These are phyloP conservation scores for Populus tomentosa DNA, from an alignment of 441 rosid species.

Conservation along the genomic window DNA sequence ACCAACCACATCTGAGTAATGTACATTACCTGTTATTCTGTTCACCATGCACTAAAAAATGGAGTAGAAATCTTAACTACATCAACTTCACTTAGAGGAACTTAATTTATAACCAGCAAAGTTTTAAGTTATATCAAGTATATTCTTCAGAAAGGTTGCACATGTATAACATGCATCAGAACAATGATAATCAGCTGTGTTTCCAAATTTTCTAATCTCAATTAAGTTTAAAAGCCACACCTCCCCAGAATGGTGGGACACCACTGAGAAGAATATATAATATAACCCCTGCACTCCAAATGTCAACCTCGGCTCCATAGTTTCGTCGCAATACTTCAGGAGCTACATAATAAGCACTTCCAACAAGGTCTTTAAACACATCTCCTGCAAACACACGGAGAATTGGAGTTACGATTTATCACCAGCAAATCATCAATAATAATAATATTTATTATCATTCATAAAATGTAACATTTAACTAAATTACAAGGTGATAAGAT, in stretches of 20 bases:
- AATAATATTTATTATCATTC: not conserved
- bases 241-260: slow-evolving; percentile 35
- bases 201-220: not conserved
- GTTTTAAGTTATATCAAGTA: not conserved
- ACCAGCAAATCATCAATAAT: not conserved
- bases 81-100: not conserved
- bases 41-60: not conserved
- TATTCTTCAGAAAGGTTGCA: not conserved
- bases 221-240: slow-evolving; percentile 12
- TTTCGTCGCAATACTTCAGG: slow-evolving; percentile 30
- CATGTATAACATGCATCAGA: not conserved
- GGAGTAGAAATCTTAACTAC: not conserved
- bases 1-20: not conserved
- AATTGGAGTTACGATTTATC: slow-evolving; percentile 14
- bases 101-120: not conserved
- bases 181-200: not conserved
- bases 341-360: slow-evolving; percentile 36
- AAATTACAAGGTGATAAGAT: not conserved
- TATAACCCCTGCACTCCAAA: slow-evolving; percentile 31
- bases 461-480: not conserved
- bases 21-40: not conserved
- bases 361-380: slow-evolving; percentile 29
- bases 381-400: slow-evolving; percentile 26
- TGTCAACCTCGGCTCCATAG: slow-evolving; percentile 30
- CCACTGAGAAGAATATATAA: slow-evolving; percentile 24